A percentile compares a stretch with the other conserved stretches of the same genome.
Evolutionary conservation across 192 early-diverging fungal genomes (phyloP).

Genomic region (Coemansia sp.): DNA sequence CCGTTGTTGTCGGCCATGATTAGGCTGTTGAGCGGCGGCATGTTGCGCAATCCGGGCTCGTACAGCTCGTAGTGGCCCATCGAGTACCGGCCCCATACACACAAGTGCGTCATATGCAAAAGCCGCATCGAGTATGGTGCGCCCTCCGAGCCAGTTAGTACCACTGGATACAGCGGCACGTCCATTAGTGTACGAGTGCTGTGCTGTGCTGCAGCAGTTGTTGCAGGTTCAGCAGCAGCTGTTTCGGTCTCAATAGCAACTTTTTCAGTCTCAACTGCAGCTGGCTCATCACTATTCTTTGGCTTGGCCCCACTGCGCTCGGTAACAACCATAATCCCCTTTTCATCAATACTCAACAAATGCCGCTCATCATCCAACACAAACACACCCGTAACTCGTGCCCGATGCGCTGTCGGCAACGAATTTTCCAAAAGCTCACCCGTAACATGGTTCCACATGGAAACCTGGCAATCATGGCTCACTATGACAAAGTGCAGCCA

Average conservation of each 20-base stretch:
- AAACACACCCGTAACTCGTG: slow-evolving; percentile 42
- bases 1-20: slow-evolving; percentile 12
- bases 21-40: slow-evolving; percentile 44
- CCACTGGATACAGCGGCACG: slow-evolving; percentile 48
- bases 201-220: slow-evolving; percentile 4
- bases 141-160: slow-evolving; percentile 38
- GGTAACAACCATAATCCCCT: slow-evolving; percentile 41
- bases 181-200: slow-evolving; percentile 30
- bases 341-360: slow-evolving; percentile 40
- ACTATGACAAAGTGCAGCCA: slow-evolving; percentile 50
- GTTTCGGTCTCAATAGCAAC: too few species aligned
- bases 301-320: slow-evolving; percentile 11
- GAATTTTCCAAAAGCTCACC: slow-evolving; percentile 32
- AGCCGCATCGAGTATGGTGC: slow-evolving; percentile 54
- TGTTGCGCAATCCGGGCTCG: slow-evolving; percentile 37
- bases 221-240: too few species aligned
- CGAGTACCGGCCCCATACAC: slow-evolving; percentile 48
- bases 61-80: slow-evolving; percentile 54
- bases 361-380: slow-evolving; percentile 49
- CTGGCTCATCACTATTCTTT: too few species aligned
- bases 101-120: slow-evolving; percentile 51
- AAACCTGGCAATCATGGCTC: slow-evolving; percentile 32
- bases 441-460: slow-evolving; percentile 50
- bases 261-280: too few species aligned
- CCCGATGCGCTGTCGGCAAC: slow-evolving; percentile 36